A percentile compares a stretch with the other conserved stretches of the same genome.
Evolutionary conservation across 805 yeast genomes (phyloP).

Genomic region (Cyberlindnera samutprakarnensis): DNA sequence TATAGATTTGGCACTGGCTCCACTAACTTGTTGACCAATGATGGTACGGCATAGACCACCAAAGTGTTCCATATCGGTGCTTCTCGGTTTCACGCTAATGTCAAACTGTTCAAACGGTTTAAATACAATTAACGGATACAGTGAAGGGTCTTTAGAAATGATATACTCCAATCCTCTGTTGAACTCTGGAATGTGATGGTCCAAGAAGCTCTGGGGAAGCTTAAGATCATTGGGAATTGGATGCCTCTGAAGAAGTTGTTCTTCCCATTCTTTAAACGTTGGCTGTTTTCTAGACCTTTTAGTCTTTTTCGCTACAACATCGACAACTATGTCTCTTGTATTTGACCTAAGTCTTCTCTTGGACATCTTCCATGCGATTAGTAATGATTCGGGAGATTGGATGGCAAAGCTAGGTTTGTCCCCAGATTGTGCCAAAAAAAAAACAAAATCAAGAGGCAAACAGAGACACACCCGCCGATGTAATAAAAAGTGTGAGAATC

Average conservation of each 20-base stretch:
- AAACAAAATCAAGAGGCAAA: no score
- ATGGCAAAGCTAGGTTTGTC: no score
- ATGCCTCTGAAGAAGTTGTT: conserved; percentile 5
- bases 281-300: no score
- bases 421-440: no score
- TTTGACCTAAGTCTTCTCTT: no score
- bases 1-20: conserved; percentile 71
- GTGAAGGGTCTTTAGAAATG: conserved; percentile 29
- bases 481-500: no score
- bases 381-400: no score
- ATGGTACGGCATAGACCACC: conserved; percentile 39
- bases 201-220: conserved; percentile 19
- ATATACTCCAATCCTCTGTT: conserved; percentile 27
- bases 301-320: conserved; percentile 8
- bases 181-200: conserved; percentile 26
- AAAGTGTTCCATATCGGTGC: conserved; percentile 28
- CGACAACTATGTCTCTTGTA: no score
- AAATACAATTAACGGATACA: conserved; percentile 21
- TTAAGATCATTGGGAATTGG: conserved; percentile 10
- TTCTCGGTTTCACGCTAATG: conserved; percentile 7
- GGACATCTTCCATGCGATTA: no score
- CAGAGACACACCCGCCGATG: no score
- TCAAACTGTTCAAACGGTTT: conserved; percentile 25
- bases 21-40: conserved; percentile 71
- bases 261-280: conserved; percentile 10